phyloP scores from a whole-genome alignment of 2,329 filamentous ascomycete genomes.

The Ophiostoma novo-ulmi region DNA sequence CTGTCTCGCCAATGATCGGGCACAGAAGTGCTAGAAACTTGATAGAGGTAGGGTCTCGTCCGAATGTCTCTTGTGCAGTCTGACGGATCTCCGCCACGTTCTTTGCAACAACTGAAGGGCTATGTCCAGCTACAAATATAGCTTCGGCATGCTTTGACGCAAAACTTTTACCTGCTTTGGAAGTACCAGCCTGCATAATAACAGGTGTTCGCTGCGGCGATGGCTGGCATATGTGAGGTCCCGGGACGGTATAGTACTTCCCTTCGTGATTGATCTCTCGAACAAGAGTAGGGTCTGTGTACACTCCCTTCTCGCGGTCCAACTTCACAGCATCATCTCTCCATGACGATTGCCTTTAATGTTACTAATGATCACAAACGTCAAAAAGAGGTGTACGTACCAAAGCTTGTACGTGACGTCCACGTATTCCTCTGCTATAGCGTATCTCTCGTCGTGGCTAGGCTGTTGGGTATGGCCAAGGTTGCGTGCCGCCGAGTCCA shows the following conservation, averaged over 20 bases:
- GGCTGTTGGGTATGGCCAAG: slow-evolving; percentile 22
- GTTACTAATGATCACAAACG: background rate
- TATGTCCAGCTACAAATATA: slow-evolving; percentile 28
- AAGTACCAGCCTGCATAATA: slow-evolving; percentile 30
- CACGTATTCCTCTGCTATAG: slow-evolving; percentile 28
- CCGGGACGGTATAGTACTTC: slow-evolving; percentile 22
- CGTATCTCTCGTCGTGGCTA: slow-evolving; percentile 29
- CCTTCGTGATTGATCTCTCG: slow-evolving; percentile 24
- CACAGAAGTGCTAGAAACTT: slow-evolving; percentile 29
- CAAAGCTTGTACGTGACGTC: slow-evolving; percentile 28
- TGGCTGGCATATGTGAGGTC: slow-evolving; percentile 30
- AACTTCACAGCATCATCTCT: slow-evolving; percentile 24
- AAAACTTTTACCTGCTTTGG: slow-evolving; percentile 28
- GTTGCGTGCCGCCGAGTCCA: slow-evolving; percentile 24
- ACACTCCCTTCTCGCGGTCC: slow-evolving; percentile 18
- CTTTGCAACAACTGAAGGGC: slow-evolving; percentile 20
- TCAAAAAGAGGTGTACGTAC: background rate
- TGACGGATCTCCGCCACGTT: slow-evolving; percentile 25
- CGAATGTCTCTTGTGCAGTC: slow-evolving; percentile 30
- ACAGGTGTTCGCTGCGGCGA: slow-evolving; percentile 27
- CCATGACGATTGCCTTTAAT: slow-evolving; percentile 18
- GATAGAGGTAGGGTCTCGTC: slow-evolving; percentile 27
- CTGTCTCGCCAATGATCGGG: slow-evolving; percentile 25
- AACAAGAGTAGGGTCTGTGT: slow-evolving; percentile 22
- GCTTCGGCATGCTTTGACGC: slow-evolving; percentile 30